phyloP scores from a whole-genome alignment of 306 rosid species.

The Mimosa bimucronata region DNA sequence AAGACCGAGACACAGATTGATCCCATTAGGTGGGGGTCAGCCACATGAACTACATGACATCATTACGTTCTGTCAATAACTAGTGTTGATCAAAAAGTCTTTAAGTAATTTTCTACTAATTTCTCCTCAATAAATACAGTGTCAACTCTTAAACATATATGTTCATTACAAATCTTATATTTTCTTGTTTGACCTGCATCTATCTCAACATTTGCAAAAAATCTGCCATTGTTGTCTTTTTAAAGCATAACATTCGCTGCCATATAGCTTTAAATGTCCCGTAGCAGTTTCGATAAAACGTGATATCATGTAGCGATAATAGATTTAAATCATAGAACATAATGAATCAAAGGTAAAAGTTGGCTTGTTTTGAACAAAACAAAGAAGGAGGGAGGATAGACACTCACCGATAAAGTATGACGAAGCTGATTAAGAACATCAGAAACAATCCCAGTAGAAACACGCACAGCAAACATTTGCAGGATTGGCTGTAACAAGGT shows the following conservation, averaged over 20 bases:
- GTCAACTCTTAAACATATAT: background rate
- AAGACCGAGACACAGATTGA: background rate
- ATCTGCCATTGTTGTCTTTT: background rate
- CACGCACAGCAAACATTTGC: slow-evolving; percentile 34
- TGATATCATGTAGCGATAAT: background rate
- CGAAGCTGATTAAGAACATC: slow-evolving; percentile 47
- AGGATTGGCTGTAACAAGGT: background rate
- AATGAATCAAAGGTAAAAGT: background rate
- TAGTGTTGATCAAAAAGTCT: no score
- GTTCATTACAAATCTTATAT: background rate
- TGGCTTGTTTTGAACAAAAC: background rate
- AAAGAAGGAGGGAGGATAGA: background rate
- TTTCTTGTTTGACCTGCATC: background rate
- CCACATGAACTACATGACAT: background rate
- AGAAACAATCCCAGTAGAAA: slow-evolving; percentile 32
- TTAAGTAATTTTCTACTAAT: background rate
- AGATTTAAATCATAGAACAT: background rate
- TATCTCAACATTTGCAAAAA: background rate
- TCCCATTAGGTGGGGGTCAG: background rate
- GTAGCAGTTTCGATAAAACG: background rate
- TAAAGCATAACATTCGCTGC: background rate
- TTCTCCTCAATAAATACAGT: background rate
- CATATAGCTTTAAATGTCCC: background rate
- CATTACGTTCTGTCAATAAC: background rate
- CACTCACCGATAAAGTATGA: slow-evolving; percentile 52